phyloP scores from a whole-genome alignment of 1,284 basidiomycete species.

The Malassezia equina region DNA sequence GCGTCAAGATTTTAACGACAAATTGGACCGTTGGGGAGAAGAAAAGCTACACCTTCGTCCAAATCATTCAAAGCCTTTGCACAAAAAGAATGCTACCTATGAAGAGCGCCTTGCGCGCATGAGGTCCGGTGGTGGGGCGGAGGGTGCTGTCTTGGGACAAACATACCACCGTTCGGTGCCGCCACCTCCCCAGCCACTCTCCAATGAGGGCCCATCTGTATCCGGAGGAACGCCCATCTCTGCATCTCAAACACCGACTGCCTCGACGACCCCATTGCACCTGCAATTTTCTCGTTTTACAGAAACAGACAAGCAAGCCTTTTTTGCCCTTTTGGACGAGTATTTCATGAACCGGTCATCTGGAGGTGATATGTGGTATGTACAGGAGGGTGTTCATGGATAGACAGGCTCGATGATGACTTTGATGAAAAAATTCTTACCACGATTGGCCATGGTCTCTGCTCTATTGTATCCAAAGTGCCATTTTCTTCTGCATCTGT shows the following conservation, averaged over 20 bases:
- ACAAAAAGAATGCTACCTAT: constrained; percentile 1
- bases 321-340: constrained; percentile 36
- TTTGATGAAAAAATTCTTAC: background rate
- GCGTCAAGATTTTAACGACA: constrained; percentile 13
- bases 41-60: constrained; percentile 4
- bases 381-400: background rate
- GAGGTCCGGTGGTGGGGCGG: constrained; percentile 6
- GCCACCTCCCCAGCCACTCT: constrained; percentile 1
- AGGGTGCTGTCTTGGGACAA: background rate
- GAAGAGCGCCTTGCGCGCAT: constrained; percentile 12
- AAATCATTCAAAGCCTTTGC: background rate
- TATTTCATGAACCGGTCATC: constrained; percentile 12
- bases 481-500: background rate
- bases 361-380: constrained; percentile 14
- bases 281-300: constrained; percentile 35
- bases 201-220: background rate
- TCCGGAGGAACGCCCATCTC: background rate
- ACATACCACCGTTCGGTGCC: constrained; percentile 2
- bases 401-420: constrained; percentile 15
- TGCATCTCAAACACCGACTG: background rate
- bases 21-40: constrained; percentile 13
- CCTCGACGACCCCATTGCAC: constrained; percentile 4
- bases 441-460: constrained; percentile 12
- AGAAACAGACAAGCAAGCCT: constrained; percentile 30
- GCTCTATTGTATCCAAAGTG: constrained; percentile 8